Percentiles rank a stretch among this genome's conserved stretches.
These are phyloP conservation scores for Aspergillus campestris DNA, from an alignment of 495 filamentous ascomycete genomes.

Conservation along the genomic window DNA sequence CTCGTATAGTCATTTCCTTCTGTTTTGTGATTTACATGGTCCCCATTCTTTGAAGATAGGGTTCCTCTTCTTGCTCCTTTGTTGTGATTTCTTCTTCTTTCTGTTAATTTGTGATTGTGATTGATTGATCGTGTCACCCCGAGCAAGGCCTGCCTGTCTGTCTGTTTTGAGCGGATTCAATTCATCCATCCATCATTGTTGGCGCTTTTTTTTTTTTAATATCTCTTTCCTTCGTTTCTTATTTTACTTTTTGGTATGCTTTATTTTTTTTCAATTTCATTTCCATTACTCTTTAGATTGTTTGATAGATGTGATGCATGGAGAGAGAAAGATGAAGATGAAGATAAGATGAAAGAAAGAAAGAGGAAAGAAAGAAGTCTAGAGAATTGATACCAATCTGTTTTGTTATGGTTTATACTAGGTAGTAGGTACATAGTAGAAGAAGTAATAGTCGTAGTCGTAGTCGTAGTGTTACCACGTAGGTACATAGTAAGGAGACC, in stretches of 20 bases:
- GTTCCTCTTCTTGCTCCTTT: background rate
- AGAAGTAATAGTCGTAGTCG: too few species aligned
- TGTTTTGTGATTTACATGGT: background rate
- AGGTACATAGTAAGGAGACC: too few species aligned
- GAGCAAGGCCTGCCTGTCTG: constrained; percentile 1
- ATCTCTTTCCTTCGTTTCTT: background rate
- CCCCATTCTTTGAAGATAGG: too few species aligned
- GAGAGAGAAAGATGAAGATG: background rate
- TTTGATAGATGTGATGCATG: too few species aligned
- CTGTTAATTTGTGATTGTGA: constrained; percentile 12
- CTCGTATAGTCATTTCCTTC: background rate
- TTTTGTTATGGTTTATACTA: too few species aligned
- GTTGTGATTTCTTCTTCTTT: constrained; percentile 9
- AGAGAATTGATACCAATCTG: constrained; percentile 20
- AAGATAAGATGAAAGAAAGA: constrained; percentile 18
- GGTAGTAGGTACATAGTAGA: too few species aligned
- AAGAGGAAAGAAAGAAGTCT: constrained; percentile 3
- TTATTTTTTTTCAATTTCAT: background rate
- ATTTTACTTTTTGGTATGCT: background rate
- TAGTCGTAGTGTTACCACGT: too few species aligned
- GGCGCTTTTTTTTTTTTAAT: constrained; percentile 2
- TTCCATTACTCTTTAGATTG: background rate
- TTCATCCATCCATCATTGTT: constrained; percentile 1
- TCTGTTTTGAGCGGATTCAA: constrained; percentile 13
- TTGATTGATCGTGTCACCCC: constrained; percentile 4